Evolutionary conservation across 192 early-diverging fungal genomes (phyloP), one percentile per base, ranked within the genome.

Genomic region (Diversispora epigaea): DNA sequence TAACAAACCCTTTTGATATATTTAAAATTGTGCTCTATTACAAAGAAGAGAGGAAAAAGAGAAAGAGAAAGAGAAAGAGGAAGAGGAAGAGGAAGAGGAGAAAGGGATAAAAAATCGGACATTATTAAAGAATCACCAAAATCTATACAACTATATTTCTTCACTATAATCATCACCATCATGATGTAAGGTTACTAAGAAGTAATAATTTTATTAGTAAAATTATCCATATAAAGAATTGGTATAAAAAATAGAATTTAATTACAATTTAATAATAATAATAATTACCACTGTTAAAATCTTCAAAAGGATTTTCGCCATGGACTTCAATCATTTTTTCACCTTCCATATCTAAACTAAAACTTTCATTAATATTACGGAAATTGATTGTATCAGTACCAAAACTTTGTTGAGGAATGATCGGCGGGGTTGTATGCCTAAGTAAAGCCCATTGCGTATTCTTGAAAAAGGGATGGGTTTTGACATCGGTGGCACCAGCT

Each of bases 401-500:
- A 77, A 81, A 80, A n/a, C 84, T 79, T 62, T 83, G 79, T 32
- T 81, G 78, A 4, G 95, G 95, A 49, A 93, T 80, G 71, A 98
- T 95, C 1, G 96, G 96, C 58, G 96, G 95, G 15, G 84, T 85
- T 63, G 84, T 77, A 82, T 98, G 89, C 44, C 95, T 86, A 62
- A 99, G 78, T 41, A 98, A 82, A 5, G 96, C 96, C 95, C 97
- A 99, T 54, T 94, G 94, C 45, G 93, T 86, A 62, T 78, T 88
- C 77, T 93, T 94, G 82, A 99, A 99, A 81, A 92, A 98, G 41
- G 89, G 79, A 75, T 99, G 96, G 50, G 81, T 78, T 81, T 99
- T 99, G 61, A 99, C 87, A 78, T 99, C 98, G 3, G 92, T 85
- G 4, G 96, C 98, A 6, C 98, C 98, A 0, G 94, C 91, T 21